A percentile compares a stretch with the other conserved stretches of the same genome.
Evolutionary conservation across 148 eudicot genomes (phyloP).

Genomic region (Agrostemma githago): DNA sequence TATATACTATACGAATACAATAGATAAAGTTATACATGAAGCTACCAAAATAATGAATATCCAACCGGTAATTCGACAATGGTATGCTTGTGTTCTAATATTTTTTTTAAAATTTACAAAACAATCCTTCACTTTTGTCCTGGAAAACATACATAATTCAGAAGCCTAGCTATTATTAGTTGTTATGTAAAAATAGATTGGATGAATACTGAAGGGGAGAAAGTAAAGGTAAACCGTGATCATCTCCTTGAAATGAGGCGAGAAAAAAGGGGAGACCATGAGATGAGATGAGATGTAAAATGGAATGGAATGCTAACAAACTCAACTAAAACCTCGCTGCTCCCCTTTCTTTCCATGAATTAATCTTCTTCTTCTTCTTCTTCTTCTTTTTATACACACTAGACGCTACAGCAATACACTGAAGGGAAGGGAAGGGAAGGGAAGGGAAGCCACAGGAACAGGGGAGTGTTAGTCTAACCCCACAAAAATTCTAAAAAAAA

Average conservation of each 20-base stretch:
- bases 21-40: no score
- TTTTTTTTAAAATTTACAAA: no score
- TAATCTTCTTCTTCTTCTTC: no score
- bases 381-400: slow-evolving; percentile 23
- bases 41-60: no score
- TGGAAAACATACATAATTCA: no score
- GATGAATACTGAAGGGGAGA: neutral
- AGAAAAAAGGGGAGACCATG: slow-evolving; percentile 16
- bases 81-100: no score
- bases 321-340: neutral
- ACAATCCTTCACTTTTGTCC: no score
- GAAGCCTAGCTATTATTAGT: no score
- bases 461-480: slow-evolving; percentile 14
- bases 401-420: slow-evolving; percentile 23
- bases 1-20: no score
- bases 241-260: slow-evolving; percentile 13
- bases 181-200: neutral
- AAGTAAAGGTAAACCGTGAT: neutral
- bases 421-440: neutral
- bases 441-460: neutral
- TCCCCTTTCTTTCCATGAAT: slow-evolving; percentile 20
- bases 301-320: slow-evolving; percentile 17
- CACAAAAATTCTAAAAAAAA: slow-evolving; percentile 14
- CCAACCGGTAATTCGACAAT: no score
- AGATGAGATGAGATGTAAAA: neutral